phyloP scores from a whole-genome alignment of 2,329 filamentous ascomycete species.

The Simplicillium aogashimaense region DNA sequence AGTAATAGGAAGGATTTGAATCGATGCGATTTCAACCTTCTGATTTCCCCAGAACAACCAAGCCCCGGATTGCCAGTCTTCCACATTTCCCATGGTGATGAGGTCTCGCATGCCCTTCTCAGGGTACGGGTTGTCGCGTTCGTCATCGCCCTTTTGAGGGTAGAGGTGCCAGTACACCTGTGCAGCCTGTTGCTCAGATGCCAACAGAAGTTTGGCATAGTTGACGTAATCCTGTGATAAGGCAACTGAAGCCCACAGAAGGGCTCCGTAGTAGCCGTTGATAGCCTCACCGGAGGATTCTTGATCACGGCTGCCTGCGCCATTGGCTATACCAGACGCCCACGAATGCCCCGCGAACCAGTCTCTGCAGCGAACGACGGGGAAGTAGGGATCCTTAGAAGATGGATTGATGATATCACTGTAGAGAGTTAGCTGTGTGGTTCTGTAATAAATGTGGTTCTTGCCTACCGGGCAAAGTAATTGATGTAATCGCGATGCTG shows the following conservation, averaged over 20 bases:
- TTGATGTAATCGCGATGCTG: slow-evolving; percentile 15
- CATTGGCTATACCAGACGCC: slow-evolving; percentile 16
- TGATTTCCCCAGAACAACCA: slow-evolving; percentile 10
- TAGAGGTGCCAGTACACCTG: slow-evolving; percentile 15
- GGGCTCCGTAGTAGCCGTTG: slow-evolving; percentile 15
- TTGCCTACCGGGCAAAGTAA: slow-evolving; percentile 11
- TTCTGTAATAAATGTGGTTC: not conserved
- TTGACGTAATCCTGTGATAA: slow-evolving; percentile 13
- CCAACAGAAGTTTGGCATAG: slow-evolving; percentile 14
- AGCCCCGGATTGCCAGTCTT: slow-evolving; percentile 13
- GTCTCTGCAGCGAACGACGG: slow-evolving; percentile 14
- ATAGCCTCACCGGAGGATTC: slow-evolving; percentile 15
- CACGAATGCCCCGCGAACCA: slow-evolving; percentile 18
- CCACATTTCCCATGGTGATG: slow-evolving; percentile 13
- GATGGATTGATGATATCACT: slow-evolving; percentile 16
- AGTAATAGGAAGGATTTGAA: slow-evolving; percentile 3
- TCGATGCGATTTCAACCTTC: slow-evolving; percentile 2
- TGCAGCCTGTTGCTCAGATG: slow-evolving; percentile 12
- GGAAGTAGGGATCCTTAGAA: slow-evolving; percentile 15
- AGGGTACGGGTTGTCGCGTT: slow-evolving; percentile 13
- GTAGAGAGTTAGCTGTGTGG: not conserved
- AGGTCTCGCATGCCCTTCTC: slow-evolving; percentile 9
- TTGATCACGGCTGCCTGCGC: slow-evolving; percentile 15
- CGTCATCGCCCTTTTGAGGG: slow-evolving; percentile 9
- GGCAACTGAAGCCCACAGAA: slow-evolving; percentile 14